phyloP scores from a whole-genome alignment of 192 early-diverging fungal genomes.

The Piromyces finnis region DNA sequence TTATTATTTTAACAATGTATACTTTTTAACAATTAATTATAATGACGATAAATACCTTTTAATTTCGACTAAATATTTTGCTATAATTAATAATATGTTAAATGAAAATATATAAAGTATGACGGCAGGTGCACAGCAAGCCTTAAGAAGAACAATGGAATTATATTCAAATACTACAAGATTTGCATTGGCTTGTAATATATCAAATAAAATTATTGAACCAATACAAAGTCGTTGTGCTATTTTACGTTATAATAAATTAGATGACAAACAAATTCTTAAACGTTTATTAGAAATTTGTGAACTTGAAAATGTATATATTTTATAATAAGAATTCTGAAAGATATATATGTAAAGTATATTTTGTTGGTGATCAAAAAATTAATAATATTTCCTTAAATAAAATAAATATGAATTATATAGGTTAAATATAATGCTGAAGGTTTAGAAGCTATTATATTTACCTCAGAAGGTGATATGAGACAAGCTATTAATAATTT shows the following conservation, averaged over 20 bases:
- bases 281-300: slow-evolving; percentile 71
- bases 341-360: no score
- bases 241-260: slow-evolving; percentile 65
- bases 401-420: neutral
- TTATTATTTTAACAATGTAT: neutral
- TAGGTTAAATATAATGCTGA: slow-evolving; percentile 68
- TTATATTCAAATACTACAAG: slow-evolving; percentile 88
- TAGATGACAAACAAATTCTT: slow-evolving; percentile 63
- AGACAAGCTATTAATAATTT: slow-evolving; percentile 94
- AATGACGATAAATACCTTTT: no score
- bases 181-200: slow-evolving; percentile 92
- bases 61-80: no score
- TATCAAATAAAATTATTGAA: slow-evolving; percentile 93
- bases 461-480: slow-evolving; percentile 96
- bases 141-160: slow-evolving; percentile 94
- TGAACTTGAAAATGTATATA: slow-evolving; percentile 46
- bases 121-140: slow-evolving; percentile 93
- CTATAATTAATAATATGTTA: no score
- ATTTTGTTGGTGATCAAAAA: no score
- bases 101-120: slow-evolving; percentile 35
- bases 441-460: slow-evolving; percentile 84
- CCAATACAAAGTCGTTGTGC: slow-evolving; percentile 93
- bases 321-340: no score
- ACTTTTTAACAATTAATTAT: no score
- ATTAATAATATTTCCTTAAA: no score